phyloP scores from a whole-genome alignment of 2,329 filamentous ascomycete species.

The Pseudonectria buxi region DNA sequence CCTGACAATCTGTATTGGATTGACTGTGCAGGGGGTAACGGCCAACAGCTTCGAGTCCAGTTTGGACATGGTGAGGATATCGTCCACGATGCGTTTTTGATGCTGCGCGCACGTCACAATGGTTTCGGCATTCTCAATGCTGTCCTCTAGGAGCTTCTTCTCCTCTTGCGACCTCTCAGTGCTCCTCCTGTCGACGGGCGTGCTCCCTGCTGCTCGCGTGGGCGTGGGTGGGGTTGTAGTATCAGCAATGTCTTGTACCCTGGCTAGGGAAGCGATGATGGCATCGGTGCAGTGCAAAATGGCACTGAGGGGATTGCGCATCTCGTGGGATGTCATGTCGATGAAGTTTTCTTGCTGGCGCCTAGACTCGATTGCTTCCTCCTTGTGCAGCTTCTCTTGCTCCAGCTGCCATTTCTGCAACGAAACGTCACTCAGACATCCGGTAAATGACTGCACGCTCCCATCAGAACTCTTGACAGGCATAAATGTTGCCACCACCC shows the following conservation, averaged over 20 bases:
- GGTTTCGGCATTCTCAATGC: constrained; percentile 68
- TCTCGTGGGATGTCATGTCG: constrained; percentile 67
- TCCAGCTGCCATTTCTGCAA: constrained; percentile 46
- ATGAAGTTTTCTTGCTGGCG: constrained; percentile 76
- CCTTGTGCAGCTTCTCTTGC: constrained; percentile 41
- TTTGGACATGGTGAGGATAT: constrained; percentile 67
- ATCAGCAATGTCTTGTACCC: constrained; percentile 34
- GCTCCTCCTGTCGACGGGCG: constrained; percentile 1
- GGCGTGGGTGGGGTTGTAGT: constrained; percentile 18
- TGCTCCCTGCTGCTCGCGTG: constrained; percentile 8
- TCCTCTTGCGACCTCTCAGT: constrained; percentile 27
- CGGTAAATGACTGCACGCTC: constrained; percentile 38
- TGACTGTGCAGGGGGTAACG: constrained; percentile 63
- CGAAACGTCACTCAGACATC: constrained; percentile 43
- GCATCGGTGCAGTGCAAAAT: constrained; percentile 70
- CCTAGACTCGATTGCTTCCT: constrained; percentile 52
- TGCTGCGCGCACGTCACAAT: constrained; percentile 73
- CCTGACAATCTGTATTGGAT: constrained; percentile 60
- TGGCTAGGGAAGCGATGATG: constrained; percentile 47
- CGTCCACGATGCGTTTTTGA: constrained; percentile 73
- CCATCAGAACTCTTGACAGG: constrained; percentile 42
- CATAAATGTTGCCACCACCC: constrained; percentile 44
- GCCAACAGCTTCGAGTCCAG: constrained; percentile 68
- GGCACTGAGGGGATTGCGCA: constrained; percentile 66
- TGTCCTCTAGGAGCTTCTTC: constrained; percentile 45